Percentiles rank a stretch among this genome's conserved stretches.
These are phyloP conservation scores for Apophysomyces ossiformis DNA, from an alignment of 371 early-diverging fungal genomes.

Conservation along the genomic window DNA sequence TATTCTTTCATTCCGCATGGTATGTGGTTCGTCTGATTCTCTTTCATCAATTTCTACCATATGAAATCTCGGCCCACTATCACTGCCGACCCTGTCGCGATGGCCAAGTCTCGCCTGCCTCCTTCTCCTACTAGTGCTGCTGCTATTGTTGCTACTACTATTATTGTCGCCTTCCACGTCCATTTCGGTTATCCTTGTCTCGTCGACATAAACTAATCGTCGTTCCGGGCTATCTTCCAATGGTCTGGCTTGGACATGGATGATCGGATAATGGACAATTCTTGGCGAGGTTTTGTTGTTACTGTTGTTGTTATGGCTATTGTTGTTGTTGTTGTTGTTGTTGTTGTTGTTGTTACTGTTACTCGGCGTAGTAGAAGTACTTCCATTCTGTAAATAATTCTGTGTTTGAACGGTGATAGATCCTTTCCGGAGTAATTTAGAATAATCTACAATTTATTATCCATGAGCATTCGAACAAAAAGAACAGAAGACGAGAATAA, in stretches of 20 bases:
- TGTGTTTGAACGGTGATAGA: slow-evolving; percentile 11
- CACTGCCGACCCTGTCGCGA: not conserved
- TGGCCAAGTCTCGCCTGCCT: not conserved
- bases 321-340: no score
- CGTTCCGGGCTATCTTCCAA: not conserved
- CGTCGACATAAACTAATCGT: not conserved
- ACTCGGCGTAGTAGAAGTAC: not conserved
- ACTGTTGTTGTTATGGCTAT: no score
- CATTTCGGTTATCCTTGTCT: not conserved
- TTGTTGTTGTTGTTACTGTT: no score
- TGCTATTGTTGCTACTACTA: not conserved
- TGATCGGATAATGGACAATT: slow-evolving; percentile 22
- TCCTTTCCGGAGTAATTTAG: slow-evolving; percentile 22
- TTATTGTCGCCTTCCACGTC: not conserved
- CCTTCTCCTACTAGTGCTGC: not conserved
- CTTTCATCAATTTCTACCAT: not conserved
- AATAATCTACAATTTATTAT: slow-evolving; percentile 16
- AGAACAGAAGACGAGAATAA: not conserved
- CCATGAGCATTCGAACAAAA: not conserved
- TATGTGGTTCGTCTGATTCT: not conserved
- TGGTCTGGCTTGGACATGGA: slow-evolving; percentile 20
- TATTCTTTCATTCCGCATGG: slow-evolving; percentile 5
- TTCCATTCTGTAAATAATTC: not conserved
- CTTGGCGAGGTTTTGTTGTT: slow-evolving; percentile 2
- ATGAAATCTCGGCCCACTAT: slow-evolving; percentile 5